Conservation (phyloP, 1,284 basidiomycete genomes). For the Pyrrhoderma noxium region DNA sequence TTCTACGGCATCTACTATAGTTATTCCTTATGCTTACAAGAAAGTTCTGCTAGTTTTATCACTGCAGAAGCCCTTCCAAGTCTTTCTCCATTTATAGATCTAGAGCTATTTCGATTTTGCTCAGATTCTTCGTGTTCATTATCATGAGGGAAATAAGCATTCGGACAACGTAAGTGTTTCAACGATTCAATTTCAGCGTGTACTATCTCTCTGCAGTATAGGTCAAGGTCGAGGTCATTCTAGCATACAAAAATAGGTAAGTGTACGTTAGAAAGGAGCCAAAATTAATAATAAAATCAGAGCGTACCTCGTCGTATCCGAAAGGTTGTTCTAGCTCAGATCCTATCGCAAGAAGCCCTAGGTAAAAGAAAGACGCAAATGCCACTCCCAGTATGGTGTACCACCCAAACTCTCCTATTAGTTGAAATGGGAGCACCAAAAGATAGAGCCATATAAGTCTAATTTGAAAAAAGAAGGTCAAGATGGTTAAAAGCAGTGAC, state of each 20-base stretch:
- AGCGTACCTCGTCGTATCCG: conserved; percentile 50
- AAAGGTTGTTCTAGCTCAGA: conserved; percentile 67
- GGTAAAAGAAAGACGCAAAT: conserved; percentile 59
- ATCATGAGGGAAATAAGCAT: conserved; percentile 33
- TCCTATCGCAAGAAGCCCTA: conserved; percentile 57
- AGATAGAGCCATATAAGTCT: conserved; percentile 65
- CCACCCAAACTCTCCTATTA: conserved; percentile 50
- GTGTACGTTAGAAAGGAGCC: background rate
- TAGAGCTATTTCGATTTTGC: too few relatives aligned
- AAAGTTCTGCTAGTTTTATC: too few relatives aligned
- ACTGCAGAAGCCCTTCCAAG: too few relatives aligned
- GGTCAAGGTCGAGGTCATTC: conserved; percentile 60
- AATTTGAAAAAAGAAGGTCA: conserved; percentile 11
- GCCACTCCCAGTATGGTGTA: conserved; percentile 52
- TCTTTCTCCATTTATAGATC: too few relatives aligned
- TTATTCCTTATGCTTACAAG: too few relatives aligned
- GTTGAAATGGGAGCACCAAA: conserved; percentile 62
- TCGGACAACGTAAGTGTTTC: conserved; percentile 38
- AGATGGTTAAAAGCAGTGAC: background rate
- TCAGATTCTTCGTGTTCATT: background rate
- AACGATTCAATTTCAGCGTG: conserved; percentile 44
- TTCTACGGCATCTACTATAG: too few relatives aligned
- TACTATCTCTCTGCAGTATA: conserved; percentile 49
- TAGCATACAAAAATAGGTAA: conserved; percentile 20
- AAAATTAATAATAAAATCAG: background rate